Conservation (phyloP, 345 rosid species). For the Eucalyptus virginea region DNA sequence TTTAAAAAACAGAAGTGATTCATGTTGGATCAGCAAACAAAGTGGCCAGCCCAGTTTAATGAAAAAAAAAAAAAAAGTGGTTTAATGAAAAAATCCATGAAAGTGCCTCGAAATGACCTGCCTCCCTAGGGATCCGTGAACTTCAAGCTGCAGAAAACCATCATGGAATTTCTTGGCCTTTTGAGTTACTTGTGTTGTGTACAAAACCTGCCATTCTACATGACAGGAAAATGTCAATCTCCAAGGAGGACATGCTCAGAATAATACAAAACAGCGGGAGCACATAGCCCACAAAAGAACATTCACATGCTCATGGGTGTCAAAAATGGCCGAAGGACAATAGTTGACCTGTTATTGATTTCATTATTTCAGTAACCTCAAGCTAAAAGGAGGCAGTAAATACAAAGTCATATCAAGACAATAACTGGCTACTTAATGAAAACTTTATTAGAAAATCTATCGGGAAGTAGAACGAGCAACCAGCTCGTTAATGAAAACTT, state of each 20-base stretch:
- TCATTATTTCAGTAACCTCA: neutral
- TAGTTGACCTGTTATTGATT: neutral
- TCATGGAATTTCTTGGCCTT: conserved; percentile 66
- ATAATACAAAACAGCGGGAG: neutral
- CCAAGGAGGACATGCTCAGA: neutral
- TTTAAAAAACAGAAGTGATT: neutral
- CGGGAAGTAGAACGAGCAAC: neutral
- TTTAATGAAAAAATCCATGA: neutral
- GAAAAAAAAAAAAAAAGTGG: neutral
- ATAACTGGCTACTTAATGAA: too few relatives aligned
- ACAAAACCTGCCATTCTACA: conserved; percentile 51
- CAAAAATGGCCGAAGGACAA: neutral
- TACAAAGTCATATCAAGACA: neutral
- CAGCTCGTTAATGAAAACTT: neutral
- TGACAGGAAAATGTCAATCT: neutral
- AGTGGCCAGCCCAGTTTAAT: neutral
- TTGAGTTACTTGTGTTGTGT: conserved; percentile 46
- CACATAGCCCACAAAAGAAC: neutral
- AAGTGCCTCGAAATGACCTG: conserved; percentile 16
- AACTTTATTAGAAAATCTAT: neutral
- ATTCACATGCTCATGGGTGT: neutral
- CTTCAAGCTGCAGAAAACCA: conserved; percentile 27
- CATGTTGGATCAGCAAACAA: neutral
- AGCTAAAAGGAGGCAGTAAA: neutral
- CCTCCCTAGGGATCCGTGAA: conserved; percentile 18